Conservation (phyloP, 148 eudicot species). For the Fagopyrum tataricum region DNA sequence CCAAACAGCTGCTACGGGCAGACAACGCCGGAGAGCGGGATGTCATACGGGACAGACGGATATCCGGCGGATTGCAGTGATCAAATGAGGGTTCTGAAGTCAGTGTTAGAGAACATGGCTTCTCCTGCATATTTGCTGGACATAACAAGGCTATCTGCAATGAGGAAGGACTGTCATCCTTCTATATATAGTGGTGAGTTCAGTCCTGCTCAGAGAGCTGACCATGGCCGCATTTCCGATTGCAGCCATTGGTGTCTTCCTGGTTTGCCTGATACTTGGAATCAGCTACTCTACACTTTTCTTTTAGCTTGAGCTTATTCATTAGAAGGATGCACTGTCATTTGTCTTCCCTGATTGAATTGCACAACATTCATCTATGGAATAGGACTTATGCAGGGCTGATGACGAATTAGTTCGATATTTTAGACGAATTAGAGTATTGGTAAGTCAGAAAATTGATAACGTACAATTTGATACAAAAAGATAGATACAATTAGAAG, state of each 20-base stretch:
- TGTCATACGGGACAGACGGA: conserved; percentile 34
- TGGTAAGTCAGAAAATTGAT: no score
- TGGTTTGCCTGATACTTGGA: conserved; percentile 99
- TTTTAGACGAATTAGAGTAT: no score
- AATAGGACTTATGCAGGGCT: no score
- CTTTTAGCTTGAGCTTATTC: conserved; percentile 19
- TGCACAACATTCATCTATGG: no score
- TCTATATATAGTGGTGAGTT: conserved; percentile 76
- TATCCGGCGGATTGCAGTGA: conserved; percentile 22
- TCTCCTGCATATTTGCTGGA: no score
- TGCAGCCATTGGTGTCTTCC: conserved; percentile 97
- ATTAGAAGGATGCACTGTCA: no score
- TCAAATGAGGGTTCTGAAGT: no score
- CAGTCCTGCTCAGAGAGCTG: conserved; percentile 60
- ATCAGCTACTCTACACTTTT: conserved; percentile 67
- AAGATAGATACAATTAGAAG: no score
- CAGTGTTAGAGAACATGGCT: no score
- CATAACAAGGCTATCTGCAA: not conserved
- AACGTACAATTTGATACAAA: no score
- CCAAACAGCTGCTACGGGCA: conserved; percentile 69
- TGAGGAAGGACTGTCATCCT: conserved; percentile 95
- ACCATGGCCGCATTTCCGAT: conserved; percentile 63
- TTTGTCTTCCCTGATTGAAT: no score
- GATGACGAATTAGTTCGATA: no score
- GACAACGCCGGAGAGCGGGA: conserved; percentile 49